Evolutionary conservation across 2,329 filamentous ascomycete species (phyloP).

Genomic region (Epicoccum sorghinum): DNA sequence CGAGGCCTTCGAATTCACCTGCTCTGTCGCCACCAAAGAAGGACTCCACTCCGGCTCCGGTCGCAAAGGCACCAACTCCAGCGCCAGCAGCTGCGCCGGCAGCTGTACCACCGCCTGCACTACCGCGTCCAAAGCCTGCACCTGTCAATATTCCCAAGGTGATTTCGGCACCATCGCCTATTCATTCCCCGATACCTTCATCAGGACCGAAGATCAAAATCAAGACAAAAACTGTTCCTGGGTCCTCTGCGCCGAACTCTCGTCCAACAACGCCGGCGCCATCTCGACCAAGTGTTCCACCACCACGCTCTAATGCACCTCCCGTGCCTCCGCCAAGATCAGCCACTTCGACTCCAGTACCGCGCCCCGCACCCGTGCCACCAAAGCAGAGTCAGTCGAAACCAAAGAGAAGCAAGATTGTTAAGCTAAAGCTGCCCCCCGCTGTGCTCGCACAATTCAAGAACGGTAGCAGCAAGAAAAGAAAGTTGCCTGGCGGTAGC

Average conservation of each 20-base stretch:
- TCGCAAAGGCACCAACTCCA: constrained; percentile 18
- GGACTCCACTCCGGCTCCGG: constrained; percentile 24
- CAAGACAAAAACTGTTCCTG: constrained; percentile 30
- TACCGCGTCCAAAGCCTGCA: constrained; percentile 15
- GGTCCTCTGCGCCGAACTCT: constrained; percentile 25
- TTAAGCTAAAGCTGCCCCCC: constrained; percentile 32
- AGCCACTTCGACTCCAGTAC: constrained; percentile 13
- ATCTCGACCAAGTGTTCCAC: constrained; percentile 20
- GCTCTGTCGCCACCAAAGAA: constrained; percentile 21
- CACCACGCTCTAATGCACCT: constrained; percentile 21
- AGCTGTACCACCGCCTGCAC: constrained; percentile 7
- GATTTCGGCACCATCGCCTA: constrained; percentile 29
- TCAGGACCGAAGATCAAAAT: constrained; percentile 38
- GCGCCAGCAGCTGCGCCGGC: constrained; percentile 6
- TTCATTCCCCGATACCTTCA: constrained; percentile 31
- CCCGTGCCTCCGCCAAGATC: constrained; percentile 14
- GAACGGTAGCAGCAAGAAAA: constrained; percentile 25
- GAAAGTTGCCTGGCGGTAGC: constrained; percentile 26
- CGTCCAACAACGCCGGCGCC: constrained; percentile 24
- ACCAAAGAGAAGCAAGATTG: constrained; percentile 34
- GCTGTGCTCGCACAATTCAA: constrained; percentile 20
- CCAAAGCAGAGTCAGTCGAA: constrained; percentile 13
- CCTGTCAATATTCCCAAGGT: constrained; percentile 24
- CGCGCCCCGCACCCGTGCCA: constrained; percentile 12
- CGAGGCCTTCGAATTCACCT: constrained; percentile 21